Evolutionary conservation across 805 yeast genomes (phyloP).

Genomic region (Candida michaelii): DNA sequence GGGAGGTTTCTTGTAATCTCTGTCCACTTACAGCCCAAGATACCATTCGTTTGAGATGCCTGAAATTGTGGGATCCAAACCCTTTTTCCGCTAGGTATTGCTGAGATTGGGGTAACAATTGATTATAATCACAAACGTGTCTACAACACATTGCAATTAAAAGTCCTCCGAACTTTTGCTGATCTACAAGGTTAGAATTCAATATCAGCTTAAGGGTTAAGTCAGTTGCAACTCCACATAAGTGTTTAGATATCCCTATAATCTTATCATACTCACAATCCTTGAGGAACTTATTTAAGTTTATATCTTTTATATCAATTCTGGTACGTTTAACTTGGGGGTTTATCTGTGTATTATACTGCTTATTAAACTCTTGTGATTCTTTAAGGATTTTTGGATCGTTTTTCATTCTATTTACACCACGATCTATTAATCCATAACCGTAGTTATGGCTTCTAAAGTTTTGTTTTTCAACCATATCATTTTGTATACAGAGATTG

Average conservation of each 20-base stretch:
- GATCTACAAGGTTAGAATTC: constrained; percentile 20
- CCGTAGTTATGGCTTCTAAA: constrained; percentile 23
- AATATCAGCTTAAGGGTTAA: constrained; percentile 67
- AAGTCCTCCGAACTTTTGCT: constrained; percentile 47
- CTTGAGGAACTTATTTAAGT: constrained; percentile 42
- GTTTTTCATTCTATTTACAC: constrained; percentile 73
- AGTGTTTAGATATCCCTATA: constrained; percentile 79
- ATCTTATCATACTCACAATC: constrained; percentile 19
- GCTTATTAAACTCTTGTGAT: constrained; percentile 22
- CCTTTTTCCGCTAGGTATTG: constrained; percentile 36
- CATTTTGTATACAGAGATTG: constrained; percentile 34
- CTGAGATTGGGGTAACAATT: constrained; percentile 50
- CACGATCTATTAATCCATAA: constrained; percentile 71
- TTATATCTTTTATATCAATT: constrained; percentile 78
- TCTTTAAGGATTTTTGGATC: constrained; percentile 69
- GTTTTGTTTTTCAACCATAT: constrained; percentile 9
- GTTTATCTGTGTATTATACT: not conserved
- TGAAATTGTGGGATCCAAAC: constrained; percentile 40
- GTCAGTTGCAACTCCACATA: constrained; percentile 95
- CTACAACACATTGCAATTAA: constrained; percentile 93
- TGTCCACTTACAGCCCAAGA: constrained; percentile 89
- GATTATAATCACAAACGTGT: constrained; percentile 70
- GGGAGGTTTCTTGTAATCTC: not conserved
- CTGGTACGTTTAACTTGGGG: constrained; percentile 53
- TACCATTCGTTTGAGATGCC: constrained; percentile 58